Percentiles rank a stretch among this genome's conserved stretches.
These are phyloP conservation scores for Ramalina peruviana DNA, from an alignment of 495 filamentous ascomycete species.

Conservation along the genomic window DNA sequence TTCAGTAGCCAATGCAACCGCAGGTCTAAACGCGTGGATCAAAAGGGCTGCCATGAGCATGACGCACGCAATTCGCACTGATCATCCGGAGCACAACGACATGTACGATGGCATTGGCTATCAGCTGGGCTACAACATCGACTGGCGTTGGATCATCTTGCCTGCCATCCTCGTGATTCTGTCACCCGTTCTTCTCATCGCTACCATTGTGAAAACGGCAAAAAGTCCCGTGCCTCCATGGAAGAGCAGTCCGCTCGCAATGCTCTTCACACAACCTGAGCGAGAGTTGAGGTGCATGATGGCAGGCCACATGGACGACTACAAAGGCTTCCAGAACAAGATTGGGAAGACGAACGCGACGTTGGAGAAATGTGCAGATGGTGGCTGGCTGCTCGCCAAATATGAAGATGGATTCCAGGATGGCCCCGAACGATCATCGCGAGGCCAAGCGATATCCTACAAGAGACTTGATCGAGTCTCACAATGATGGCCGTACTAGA, in stretches of 20 bases:
- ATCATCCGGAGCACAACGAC: neutral
- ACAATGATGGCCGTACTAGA: too few relatives aligned
- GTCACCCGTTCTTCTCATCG: neutral
- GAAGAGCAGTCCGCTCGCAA: constrained; percentile 4
- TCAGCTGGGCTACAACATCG: neutral
- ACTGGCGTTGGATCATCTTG: constrained; percentile 2
- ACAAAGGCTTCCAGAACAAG: neutral
- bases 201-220: neutral
- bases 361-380: neutral
- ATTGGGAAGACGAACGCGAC: neutral
- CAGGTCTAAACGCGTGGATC: constrained; percentile 2
- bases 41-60: neutral
- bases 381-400: neutral
- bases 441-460: too few relatives aligned
- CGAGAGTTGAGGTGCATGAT: neutral
- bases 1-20: neutral
- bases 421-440: too few relatives aligned
- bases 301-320: neutral
- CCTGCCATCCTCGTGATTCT: neutral
- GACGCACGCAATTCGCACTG: neutral
- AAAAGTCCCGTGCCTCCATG: neutral
- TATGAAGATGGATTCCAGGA: too few relatives aligned
- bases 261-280: constrained; percentile 2
- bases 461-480: too few relatives aligned
- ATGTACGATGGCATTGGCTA: neutral